These are phyloP conservation scores for Elasticomyces elasticus DNA, from an alignment of 495 filamentous ascomycete species.

Conservation along the genomic window DNA sequence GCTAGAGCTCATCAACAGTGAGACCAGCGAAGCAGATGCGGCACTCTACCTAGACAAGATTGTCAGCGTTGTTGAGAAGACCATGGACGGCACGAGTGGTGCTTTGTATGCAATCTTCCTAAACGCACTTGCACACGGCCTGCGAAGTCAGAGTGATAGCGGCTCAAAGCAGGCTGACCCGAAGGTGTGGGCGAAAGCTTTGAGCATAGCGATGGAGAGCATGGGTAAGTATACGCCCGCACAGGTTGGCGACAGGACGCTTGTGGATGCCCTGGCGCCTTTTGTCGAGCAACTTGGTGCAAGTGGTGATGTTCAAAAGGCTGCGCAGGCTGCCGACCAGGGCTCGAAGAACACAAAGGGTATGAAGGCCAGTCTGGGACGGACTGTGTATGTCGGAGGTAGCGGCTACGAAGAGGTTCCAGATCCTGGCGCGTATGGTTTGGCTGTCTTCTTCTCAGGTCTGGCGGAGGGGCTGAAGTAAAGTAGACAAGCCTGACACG, in stretches of 20 bases:
- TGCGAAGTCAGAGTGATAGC: slow-evolving; percentile 48
- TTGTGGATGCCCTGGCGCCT: slow-evolving; percentile 82
- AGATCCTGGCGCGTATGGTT: slow-evolving; percentile 82
- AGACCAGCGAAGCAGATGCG: slow-evolving; percentile 53
- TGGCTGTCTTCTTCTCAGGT: slow-evolving; percentile 71
- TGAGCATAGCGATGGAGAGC: slow-evolving; percentile 57
- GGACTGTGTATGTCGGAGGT: slow-evolving; percentile 88
- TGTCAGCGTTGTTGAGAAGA: slow-evolving; percentile 71
- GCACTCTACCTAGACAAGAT: slow-evolving; percentile 65
- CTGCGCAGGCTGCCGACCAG: slow-evolving; percentile 62
- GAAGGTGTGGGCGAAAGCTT: slow-evolving; percentile 63
- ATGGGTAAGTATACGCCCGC: slow-evolving; percentile 84
- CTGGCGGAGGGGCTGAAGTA: slow-evolving; percentile 48
- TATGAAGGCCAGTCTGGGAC: slow-evolving; percentile 80
- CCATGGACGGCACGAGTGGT: slow-evolving; percentile 94
- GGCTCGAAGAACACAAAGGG: slow-evolving; percentile 77
- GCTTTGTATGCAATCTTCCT: slow-evolving; percentile 95
- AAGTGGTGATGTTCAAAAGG: slow-evolving; percentile 53
- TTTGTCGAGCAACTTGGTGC: slow-evolving; percentile 64
- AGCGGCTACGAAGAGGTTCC: slow-evolving; percentile 69
- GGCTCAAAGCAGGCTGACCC: slow-evolving; percentile 37
- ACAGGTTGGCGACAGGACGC: slow-evolving; percentile 74
- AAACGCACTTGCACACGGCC: slow-evolving; percentile 70
- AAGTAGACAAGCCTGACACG: background rate
- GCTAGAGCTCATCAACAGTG: slow-evolving; percentile 45